phyloP scores from a whole-genome alignment of 202 grass and related monocot genomes.

The Eragrostis tef region DNA sequence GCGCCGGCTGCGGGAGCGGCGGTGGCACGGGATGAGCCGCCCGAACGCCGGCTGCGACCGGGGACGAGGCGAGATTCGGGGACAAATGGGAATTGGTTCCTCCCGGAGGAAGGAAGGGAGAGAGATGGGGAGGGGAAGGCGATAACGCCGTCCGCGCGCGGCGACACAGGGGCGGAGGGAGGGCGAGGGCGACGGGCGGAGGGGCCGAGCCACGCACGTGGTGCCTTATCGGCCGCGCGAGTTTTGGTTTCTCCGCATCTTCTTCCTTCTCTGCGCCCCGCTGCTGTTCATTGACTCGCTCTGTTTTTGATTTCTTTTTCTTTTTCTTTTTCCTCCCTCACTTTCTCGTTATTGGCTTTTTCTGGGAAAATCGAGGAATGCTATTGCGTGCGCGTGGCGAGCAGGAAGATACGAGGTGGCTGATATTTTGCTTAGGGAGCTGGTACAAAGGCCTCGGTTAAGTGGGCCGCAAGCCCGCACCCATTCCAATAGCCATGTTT shows the following conservation, averaged over 20 bases:
- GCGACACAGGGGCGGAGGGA: slow-evolving; percentile 17
- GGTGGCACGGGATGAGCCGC: background rate
- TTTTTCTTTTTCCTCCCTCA: no score
- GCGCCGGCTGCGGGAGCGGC: background rate
- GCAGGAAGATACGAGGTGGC: no score
- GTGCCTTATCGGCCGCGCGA: slow-evolving; percentile 7
- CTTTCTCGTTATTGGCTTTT: no score
- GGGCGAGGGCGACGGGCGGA: slow-evolving; percentile 29
- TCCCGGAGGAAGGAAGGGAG: background rate
- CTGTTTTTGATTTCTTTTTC: no score
- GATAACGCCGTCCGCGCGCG: slow-evolving; percentile 50
- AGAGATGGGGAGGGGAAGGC: background rate
- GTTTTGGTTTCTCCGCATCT: background rate
- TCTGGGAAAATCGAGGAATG: no score
- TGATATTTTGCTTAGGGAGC: no score
- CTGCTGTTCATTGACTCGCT: no score
- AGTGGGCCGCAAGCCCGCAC: no score
- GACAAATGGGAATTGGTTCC: no score
- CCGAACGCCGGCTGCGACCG: background rate
- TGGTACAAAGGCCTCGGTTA: no score
- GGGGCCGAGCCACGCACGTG: slow-evolving; percentile 6
- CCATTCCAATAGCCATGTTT: no score
- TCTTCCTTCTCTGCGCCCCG: background rate
- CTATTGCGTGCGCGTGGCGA: no score
- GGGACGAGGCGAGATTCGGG: background rate